These are phyloP conservation scores for Coniophora puteana DNA, from an alignment of 1,284 basidiomycete species.

Conservation along the genomic window DNA sequence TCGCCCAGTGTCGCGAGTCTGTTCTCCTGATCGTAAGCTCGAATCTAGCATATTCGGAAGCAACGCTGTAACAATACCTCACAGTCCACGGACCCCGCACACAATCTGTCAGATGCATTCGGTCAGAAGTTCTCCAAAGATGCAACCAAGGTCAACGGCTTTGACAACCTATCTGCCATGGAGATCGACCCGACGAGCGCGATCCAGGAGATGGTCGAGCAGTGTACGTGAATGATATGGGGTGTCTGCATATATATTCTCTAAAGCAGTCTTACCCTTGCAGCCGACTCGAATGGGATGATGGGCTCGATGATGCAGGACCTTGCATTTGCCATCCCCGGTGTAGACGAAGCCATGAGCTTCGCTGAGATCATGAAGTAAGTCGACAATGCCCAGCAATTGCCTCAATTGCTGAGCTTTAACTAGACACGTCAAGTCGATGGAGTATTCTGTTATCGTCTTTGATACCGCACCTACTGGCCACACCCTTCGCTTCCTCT, in stretches of 20 bases:
- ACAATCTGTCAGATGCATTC: constrained; percentile 98
- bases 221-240: constrained; percentile 56
- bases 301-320: constrained; percentile 99
- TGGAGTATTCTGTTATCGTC: constrained; percentile 99
- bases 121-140: constrained; percentile 99
- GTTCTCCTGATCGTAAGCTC: constrained; percentile 87
- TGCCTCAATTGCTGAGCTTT: constrained; percentile 1
- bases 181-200: constrained; percentile 98
- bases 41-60: background rate
- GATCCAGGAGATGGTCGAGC: constrained; percentile 99
- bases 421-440: constrained; percentile 95
- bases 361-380: constrained; percentile 99
- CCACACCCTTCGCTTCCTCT: constrained; percentile 96
- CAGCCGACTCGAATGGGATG: constrained; percentile 89
- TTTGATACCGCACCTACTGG: constrained; percentile 99
- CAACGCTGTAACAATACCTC: background rate
- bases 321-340: constrained; percentile 97
- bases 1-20: constrained; percentile 83
- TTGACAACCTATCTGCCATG: constrained; percentile 97
- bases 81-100: constrained; percentile 97
- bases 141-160: constrained; percentile 98
- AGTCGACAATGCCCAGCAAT: constrained; percentile 26
- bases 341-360: constrained; percentile 99
- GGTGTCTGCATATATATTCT: constrained; percentile 1
- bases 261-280: constrained; percentile 4